A percentile compares a stretch with the other conserved stretches of the same genome.
These are phyloP conservation scores for Anthracocystis setariae DNA, from an alignment of 1,284 basidiomycete genomes.

Conservation along the genomic window DNA sequence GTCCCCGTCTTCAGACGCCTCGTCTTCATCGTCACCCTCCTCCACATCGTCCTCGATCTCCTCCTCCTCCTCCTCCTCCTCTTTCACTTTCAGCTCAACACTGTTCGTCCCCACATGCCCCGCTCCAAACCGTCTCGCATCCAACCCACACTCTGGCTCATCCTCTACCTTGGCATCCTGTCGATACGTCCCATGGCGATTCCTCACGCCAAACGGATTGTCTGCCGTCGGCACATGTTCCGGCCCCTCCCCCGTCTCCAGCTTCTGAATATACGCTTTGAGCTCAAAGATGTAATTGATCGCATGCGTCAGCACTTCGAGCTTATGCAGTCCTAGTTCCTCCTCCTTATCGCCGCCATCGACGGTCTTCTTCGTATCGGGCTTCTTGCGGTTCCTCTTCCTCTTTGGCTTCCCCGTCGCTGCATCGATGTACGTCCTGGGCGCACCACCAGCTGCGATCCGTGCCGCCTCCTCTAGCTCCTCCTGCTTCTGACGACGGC, in stretches of 20 bases:
- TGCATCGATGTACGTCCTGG: conserved; percentile 47
- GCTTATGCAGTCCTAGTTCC: conserved; percentile 60
- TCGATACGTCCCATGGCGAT: conserved; percentile 23
- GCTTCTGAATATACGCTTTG: conserved; percentile 50
- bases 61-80: conserved; percentile 31
- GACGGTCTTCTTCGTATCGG: conserved; percentile 27
- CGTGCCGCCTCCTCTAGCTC: conserved; percentile 52
- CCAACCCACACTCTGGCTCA: conserved; percentile 18
- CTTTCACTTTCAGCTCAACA: conserved; percentile 2
- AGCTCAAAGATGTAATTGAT: conserved; percentile 64
- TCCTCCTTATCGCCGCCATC: conserved; percentile 50
- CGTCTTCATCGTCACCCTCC: conserved; percentile 26
- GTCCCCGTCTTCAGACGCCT: conserved; percentile 26
- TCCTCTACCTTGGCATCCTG: conserved; percentile 43
- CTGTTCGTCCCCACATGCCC: no score
- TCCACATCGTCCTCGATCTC: conserved; percentile 31
- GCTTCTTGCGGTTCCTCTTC: conserved; percentile 53
- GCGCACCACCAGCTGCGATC: conserved; percentile 43
- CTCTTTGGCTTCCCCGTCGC: conserved; percentile 56
- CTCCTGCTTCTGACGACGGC: conserved; percentile 45
- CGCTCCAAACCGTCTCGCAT: conserved; percentile 6
- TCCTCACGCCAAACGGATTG: conserved; percentile 34
- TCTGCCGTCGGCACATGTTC: conserved; percentile 44
- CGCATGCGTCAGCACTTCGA: conserved; percentile 61
- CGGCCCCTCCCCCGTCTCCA: conserved; percentile 43